Evolutionary conservation across 2,329 filamentous ascomycete species (phyloP), one percentile per base, ranked within the genome.

Genomic region (Karstenula rhodostoma): DNA sequence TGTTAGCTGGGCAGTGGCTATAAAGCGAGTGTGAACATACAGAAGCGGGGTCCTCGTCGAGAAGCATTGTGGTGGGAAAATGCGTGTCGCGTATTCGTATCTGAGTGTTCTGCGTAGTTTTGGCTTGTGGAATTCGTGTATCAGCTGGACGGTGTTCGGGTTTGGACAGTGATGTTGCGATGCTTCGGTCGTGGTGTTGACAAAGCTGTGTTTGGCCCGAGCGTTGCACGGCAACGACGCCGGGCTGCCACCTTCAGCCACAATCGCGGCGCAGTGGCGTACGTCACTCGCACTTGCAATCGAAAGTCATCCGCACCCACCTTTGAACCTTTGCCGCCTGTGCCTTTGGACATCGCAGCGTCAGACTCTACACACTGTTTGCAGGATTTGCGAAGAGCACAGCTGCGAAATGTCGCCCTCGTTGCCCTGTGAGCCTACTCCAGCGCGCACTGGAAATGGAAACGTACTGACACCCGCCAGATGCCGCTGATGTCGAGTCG

Each of bases 401-500:
- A 9, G 25, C 27, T 37, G 15, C 60, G 56, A 44, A 57, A 78
- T 77, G 75, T 69, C 74, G 59, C 74, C 74, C 8, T 77, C 75
- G 56, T 66, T 78, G 67, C 75, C 75, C 49, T 78, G 74, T 77
- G 55, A 65, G 74, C 73, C 37, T 35, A 3, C 1, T 17, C 29
- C 17, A 19, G n/a, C 29, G 40, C 46, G 47, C 6, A 19, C 23
- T 37, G 35, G 42, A 10, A 40, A 12, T 46, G 32, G 22, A 29
- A 32, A 17, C 23, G n/a, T 50, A 56, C 73, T 73, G 62, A 79
- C 67, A 57, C 46, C 37, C 17, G 59, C 40, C 81, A 98, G 95
- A 98, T 85, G 95, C 95, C 74, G 93, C 96, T 69, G 95, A 99
- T 82, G 95, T 95, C 73, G 95, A 99, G 84, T 97, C 93, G 76